phyloP scores from a whole-genome alignment of 768 basidiomycete species.

The Agrocybe pediades region DNA sequence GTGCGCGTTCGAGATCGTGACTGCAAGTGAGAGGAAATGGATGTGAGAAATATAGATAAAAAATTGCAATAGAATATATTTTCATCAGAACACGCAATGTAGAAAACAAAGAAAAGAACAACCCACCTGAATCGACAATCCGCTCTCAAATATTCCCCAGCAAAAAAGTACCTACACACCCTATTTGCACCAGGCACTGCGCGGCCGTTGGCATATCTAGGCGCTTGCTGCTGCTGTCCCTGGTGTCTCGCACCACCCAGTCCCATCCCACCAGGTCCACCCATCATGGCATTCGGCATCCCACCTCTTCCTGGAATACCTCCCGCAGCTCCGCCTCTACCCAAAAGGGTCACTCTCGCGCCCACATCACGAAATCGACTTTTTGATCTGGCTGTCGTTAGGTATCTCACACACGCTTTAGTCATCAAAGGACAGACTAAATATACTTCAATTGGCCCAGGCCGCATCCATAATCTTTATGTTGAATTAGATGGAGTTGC shows the following conservation, averaged over 20 bases:
- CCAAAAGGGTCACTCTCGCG: conserved; percentile 66
- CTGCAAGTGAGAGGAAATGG: conserved; percentile 39
- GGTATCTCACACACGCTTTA: too few relatives aligned
- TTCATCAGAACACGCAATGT: too few relatives aligned
- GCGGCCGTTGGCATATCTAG: conserved; percentile 56
- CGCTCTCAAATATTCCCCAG: conserved; percentile 92
- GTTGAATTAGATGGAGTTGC: too few relatives aligned
- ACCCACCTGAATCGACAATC: conserved; percentile 97
- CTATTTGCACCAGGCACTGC: conserved; percentile 65
- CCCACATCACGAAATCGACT: too few relatives aligned
- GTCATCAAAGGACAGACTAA: too few relatives aligned
- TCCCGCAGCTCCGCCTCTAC: conserved; percentile 48
- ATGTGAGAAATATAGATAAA: too few relatives aligned
- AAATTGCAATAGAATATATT: too few relatives aligned
- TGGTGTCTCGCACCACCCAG: background rate
- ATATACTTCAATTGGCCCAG: too few relatives aligned
- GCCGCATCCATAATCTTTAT: too few relatives aligned
- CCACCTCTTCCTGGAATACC: too few relatives aligned
- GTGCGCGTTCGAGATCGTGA: conserved; percentile 91
- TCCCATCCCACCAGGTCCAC: background rate
- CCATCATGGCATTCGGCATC: background rate
- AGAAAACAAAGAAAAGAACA: too few relatives aligned
- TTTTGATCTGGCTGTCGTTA: too few relatives aligned
- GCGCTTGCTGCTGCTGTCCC: conserved; percentile 10
- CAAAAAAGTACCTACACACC: conserved; percentile 95